Base-by-base conservation (phyloP, 768 basidiomycete genomes). In the Pleurotus cornucopiae region DNA sequence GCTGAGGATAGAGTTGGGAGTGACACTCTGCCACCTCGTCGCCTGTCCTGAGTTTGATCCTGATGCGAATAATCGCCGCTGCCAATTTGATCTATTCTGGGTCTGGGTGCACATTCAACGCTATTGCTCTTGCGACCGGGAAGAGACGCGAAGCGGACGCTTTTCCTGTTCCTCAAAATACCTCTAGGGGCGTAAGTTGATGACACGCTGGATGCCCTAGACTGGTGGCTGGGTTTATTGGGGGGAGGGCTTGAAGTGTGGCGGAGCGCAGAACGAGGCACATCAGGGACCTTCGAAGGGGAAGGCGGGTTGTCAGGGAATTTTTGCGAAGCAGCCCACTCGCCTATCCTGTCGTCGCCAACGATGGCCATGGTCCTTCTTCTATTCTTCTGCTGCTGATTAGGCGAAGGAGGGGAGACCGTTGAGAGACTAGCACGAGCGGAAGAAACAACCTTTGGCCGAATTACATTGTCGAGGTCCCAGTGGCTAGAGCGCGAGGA, bases 81-180 rank as follows among this genome's bases (percentile, higher is more conserved):
- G 40, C 23, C 21, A 30, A 11, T 34, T 43, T 9, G 56, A 11
- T 34, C 30, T 34, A 34, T 34, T 11, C 30, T 34, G 1, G 30
- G 30, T 11, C 40, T 43, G n/a, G 54, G 13, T 39, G 26, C 45
- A 53, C 39, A 53, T 26, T 48, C 38, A 46, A 34, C 25, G 53
- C 48, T 20, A 9, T 34, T 52, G 20, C 20, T 40, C 13, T 51
- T 40, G 46, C 58, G 61, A 20, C 60, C 62, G 11, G 72, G 71
- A 41, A 71, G 60, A 44, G 69, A 69, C 12, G 72, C 72, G 60
- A 79, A 79, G 44, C 76, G 73, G 54, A 79, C 77, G 41, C 68
- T 76, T 57, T 74, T 78, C 63, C 63, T 68, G 54, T 65, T 67
- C 57, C 74, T 75, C 37, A 75, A 64, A 34, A 75, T 73, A 39